A percentile compares a stretch with the other conserved stretches of the same genome.
phyloP scores from a whole-genome alignment of 2,329 filamentous ascomycete genomes.

The Cladosporium sp. region DNA sequence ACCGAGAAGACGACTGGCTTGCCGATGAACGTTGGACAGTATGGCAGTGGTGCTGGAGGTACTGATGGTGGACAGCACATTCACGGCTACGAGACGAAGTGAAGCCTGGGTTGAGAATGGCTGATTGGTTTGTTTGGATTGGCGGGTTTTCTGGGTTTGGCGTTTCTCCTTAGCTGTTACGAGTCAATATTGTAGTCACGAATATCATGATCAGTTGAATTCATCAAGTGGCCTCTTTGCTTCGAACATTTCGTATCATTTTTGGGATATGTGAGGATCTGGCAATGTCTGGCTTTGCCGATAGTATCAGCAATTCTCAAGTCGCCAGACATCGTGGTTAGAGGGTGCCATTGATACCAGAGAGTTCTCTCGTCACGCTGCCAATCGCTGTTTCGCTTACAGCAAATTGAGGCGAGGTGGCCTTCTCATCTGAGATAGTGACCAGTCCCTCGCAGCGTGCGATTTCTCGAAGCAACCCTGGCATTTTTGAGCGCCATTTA shows the following conservation, averaged over 20 bases:
- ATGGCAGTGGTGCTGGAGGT: constrained; percentile 33
- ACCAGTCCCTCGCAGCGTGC: too few species aligned
- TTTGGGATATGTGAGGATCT: background rate
- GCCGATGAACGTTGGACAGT: constrained; percentile 36
- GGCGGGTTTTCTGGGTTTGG: background rate
- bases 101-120: background rate
- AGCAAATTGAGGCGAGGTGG: too few species aligned
- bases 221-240: background rate
- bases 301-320: too few species aligned
- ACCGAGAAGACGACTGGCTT: constrained; percentile 36
- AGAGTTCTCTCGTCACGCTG: too few species aligned
- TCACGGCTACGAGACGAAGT: background rate
- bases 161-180: background rate
- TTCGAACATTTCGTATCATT: background rate
- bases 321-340: too few species aligned
- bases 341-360: too few species aligned
- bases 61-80: constrained; percentile 26
- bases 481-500: background rate
- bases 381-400: too few species aligned
- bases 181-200: background rate
- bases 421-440: too few species aligned
- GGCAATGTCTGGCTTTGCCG: background rate
- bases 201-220: background rate
- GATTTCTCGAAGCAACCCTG: too few species aligned
- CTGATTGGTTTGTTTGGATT: background rate